Evolutionary conservation across 352 stramenopile species (phyloP).

Genomic region (Phytophthora lateralis): DNA sequence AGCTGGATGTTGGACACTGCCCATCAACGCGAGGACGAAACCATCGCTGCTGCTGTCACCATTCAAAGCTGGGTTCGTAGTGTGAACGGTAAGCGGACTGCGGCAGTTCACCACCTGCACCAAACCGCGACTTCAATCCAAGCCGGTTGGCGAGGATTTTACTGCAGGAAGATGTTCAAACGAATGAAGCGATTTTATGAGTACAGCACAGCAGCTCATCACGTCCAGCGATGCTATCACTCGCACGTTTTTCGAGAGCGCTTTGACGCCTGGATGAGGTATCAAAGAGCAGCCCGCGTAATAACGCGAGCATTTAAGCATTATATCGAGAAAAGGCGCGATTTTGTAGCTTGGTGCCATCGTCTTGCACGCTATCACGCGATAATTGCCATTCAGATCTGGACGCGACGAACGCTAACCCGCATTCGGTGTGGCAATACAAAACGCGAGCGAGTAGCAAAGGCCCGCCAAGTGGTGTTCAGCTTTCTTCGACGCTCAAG

Average conservation of each 20-base stretch:
- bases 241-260: constrained; percentile 41
- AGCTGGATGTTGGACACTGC: constrained; percentile 30
- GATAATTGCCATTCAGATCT: constrained; percentile 59
- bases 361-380: constrained; percentile 62
- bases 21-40: constrained; percentile 44
- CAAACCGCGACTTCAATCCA: constrained; percentile 45
- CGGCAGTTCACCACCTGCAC: constrained; percentile 31
- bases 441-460: constrained; percentile 11
- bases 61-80: constrained; percentile 64
- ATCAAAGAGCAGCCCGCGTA: constrained; percentile 40
- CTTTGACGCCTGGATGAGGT: constrained; percentile 30
- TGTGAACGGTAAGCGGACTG: constrained; percentile 32
- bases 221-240: constrained; percentile 51
- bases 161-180: constrained; percentile 47
- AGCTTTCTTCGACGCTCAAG: constrained; percentile 53
- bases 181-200: constrained; percentile 38
- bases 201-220: constrained; percentile 39
- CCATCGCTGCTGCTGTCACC: constrained; percentile 43
- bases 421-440: constrained; percentile 32
- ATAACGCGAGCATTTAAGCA: constrained; percentile 43
- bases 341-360: constrained; percentile 47
- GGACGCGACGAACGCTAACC: constrained; percentile 37
- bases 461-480: constrained; percentile 37
- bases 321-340: constrained; percentile 43
- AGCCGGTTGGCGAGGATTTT: constrained; percentile 53